A percentile compares a stretch with the other conserved stretches of the same genome.
phyloP scores from a whole-genome alignment of 352 stramenopile species.

The Phytophthora citricola region DNA sequence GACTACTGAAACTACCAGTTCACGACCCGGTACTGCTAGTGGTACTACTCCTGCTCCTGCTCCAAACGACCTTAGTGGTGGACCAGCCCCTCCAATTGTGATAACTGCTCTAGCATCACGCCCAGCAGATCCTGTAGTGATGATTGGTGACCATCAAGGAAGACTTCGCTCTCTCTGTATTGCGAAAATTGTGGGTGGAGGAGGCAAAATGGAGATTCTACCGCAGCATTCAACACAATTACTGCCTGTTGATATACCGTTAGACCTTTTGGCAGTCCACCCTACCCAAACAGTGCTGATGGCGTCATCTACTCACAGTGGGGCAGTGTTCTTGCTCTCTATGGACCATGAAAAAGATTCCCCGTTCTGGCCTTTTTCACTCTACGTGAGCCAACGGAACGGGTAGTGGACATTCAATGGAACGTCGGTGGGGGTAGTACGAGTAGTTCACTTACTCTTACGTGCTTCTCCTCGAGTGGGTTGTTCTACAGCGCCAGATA shows the following conservation, averaged over 20 bases:
- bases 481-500: constrained; percentile 60
- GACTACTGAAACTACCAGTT: constrained; percentile 4
- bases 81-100: constrained; percentile 22
- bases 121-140: constrained; percentile 59
- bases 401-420: constrained; percentile 69
- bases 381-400: constrained; percentile 45
- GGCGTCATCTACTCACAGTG: constrained; percentile 56
- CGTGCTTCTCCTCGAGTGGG: constrained; percentile 59
- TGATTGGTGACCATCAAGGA: constrained; percentile 66
- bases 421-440: constrained; percentile 32
- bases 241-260: constrained; percentile 19
- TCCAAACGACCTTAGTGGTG: constrained; percentile 1
- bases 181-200: constrained; percentile 55
- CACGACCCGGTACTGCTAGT: constrained; percentile 26
- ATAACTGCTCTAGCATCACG: constrained; percentile 60
- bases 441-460: constrained; percentile 58
- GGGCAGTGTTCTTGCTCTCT: constrained; percentile 62
- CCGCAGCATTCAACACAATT: constrained; percentile 71
- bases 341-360: constrained; percentile 80
- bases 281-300: constrained; percentile 60
- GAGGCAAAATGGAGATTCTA: constrained; percentile 58
- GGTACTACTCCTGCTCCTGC: neutral
- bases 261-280: constrained; percentile 73
- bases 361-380: constrained; percentile 60
- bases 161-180: constrained; percentile 65